phyloP scores from a whole-genome alignment of 148 eudicot species.

The Chenopodium album region DNA sequence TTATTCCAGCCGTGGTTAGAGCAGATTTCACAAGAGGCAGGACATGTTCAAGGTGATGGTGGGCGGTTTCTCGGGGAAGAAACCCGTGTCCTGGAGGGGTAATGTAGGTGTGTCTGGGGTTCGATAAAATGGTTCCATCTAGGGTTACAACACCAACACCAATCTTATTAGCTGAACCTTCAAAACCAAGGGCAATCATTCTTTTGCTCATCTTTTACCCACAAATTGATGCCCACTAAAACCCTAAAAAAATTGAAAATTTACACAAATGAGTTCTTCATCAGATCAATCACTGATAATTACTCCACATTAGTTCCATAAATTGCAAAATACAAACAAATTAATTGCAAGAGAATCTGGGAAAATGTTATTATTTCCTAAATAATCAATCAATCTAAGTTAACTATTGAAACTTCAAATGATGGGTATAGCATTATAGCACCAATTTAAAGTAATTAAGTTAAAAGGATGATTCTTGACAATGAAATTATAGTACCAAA shows the following conservation, averaged over 20 bases:
- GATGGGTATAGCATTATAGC: too few species aligned
- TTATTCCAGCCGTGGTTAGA: slow-evolving; percentile 53
- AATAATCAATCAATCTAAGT: too few species aligned
- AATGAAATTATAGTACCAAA: too few species aligned
- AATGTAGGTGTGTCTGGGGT: slow-evolving; percentile 88
- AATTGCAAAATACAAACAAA: too few species aligned
- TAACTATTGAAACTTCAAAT: too few species aligned
- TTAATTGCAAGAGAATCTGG: too few species aligned
- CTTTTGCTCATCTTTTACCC: slow-evolving; percentile 43
- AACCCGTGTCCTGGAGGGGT: slow-evolving; percentile 97
- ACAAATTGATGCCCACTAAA: too few species aligned
- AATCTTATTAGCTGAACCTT: slow-evolving; percentile 94
- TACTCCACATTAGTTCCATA: too few species aligned
- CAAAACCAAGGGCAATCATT: slow-evolving; percentile 85
- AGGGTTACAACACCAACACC: slow-evolving; percentile 51
- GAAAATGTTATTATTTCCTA: too few species aligned
- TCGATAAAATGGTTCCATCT: slow-evolving; percentile 83
- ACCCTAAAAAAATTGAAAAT: not conserved
- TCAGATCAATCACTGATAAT: too few species aligned
- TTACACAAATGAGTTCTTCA: not conserved
- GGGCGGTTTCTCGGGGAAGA: slow-evolving; percentile 91
- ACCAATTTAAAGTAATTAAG: too few species aligned
- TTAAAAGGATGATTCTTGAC: too few species aligned
- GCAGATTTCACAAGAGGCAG: slow-evolving; percentile 74
- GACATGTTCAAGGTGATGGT: slow-evolving; percentile 78